Evolutionary conservation across 495 filamentous ascomycete genomes (phyloP).

Genomic region (Tricharina praecox): DNA sequence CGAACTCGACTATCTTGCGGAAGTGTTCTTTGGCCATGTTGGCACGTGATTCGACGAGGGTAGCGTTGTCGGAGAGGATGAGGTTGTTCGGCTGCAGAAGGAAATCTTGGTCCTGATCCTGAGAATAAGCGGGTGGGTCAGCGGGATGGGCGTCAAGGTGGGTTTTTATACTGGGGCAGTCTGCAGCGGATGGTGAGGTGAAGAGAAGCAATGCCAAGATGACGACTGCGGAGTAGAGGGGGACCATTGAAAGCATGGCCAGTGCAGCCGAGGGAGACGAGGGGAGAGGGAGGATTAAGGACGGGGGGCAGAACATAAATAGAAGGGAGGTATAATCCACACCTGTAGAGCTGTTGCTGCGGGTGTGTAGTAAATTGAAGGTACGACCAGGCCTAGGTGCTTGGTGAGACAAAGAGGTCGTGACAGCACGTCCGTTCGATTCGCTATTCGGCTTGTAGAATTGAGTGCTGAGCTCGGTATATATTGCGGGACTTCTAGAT

Average conservation of each 20-base stretch:
- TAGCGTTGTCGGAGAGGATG: not conserved
- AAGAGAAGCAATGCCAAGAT: no score
- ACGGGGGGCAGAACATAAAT: not conserved
- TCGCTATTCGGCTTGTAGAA: no score
- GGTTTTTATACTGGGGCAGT: not conserved
- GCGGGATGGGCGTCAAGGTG: not conserved
- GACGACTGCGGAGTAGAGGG: no score
- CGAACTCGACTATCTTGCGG: conserved; percentile 66
- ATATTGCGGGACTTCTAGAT: no score
- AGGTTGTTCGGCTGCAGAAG: not conserved
- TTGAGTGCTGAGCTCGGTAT: no score
- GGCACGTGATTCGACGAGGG: not conserved
- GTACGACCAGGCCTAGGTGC: no score
- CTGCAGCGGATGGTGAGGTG: not conserved
- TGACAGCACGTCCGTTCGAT: no score
- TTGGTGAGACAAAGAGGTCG: no score
- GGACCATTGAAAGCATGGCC: not conserved
- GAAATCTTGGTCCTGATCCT: not conserved
- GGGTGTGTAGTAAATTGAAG: no score
- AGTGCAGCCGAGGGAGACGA: not conserved
- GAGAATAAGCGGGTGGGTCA: not conserved
- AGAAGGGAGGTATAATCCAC: not conserved
- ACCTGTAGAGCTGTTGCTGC: not conserved
- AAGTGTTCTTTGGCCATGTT: conserved; percentile 37
- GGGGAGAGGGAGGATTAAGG: not conserved